Evolutionary conservation across 768 basidiomycete genomes (phyloP).

Genomic region (Lentinus brumalis): DNA sequence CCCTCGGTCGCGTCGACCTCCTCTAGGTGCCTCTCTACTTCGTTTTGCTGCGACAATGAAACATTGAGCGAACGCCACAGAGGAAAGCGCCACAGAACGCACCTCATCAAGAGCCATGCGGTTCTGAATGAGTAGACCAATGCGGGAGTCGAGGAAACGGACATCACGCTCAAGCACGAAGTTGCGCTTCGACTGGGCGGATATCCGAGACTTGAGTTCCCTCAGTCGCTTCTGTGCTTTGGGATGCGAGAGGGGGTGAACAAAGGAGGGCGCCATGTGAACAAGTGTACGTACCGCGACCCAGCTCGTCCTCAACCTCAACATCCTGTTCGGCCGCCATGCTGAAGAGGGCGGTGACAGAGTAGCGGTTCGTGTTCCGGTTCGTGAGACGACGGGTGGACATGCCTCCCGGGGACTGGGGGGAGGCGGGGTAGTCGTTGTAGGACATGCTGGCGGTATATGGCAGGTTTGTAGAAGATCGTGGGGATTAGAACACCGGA

Average conservation of each 20-base stretch:
- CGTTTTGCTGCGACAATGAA: slow-evolving; percentile 67
- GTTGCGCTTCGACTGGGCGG: slow-evolving; percentile 99
- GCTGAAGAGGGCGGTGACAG: slow-evolving; percentile 92
- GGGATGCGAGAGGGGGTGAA: slow-evolving; percentile 9
- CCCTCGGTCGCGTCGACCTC: slow-evolving; percentile 94
- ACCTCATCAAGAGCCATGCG: slow-evolving; percentile 97
- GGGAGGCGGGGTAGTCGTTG: slow-evolving; percentile 29
- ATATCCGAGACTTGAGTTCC: slow-evolving; percentile 95
- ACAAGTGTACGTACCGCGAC: slow-evolving; percentile 65
- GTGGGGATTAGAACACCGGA: slow-evolving; percentile 13
- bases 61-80: slow-evolving; percentile 19
- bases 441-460: slow-evolving; percentile 29
- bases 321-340: slow-evolving; percentile 99
- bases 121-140: slow-evolving; percentile 97
- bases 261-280: background rate
- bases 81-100: background rate
- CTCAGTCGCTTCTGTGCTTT: slow-evolving; percentile 95
- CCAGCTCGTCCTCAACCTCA: slow-evolving; percentile 96
- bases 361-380: slow-evolving; percentile 94
- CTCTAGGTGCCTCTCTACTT: slow-evolving; percentile 93
- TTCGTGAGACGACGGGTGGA: slow-evolving; percentile 80
- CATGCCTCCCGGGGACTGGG: slow-evolving; percentile 59
- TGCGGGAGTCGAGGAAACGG: slow-evolving; percentile 95
- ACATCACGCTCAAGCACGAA: slow-evolving; percentile 99
- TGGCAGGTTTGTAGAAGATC: slow-evolving; percentile 9